Percentiles rank a stretch among this genome's conserved stretches.
Conservation (phyloP, 257 asterid genomes). For the Lithospermum erythrorhizon region DNA sequence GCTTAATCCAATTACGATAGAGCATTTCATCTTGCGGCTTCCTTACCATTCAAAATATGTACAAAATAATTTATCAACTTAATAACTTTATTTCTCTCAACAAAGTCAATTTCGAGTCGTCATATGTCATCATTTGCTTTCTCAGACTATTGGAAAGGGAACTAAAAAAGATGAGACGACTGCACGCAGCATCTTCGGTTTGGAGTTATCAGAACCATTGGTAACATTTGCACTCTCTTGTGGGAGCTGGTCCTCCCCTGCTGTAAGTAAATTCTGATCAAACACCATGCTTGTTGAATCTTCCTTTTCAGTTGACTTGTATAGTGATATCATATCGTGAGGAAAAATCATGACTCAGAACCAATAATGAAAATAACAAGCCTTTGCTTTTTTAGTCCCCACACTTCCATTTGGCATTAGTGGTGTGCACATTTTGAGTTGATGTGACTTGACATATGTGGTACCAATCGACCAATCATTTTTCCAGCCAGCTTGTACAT, state of each 20-base stretch:
- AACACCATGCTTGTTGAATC: no score
- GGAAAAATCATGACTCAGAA: not conserved
- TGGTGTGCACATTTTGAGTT: no score
- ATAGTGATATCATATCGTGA: not conserved
- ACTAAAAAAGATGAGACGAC: slow-evolving; percentile 42
- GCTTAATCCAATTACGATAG: slow-evolving; percentile 60
- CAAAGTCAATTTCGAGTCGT: not conserved
- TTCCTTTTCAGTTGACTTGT: not conserved
- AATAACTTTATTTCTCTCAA: not conserved
- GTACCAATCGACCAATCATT: no score
- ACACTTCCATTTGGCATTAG: not conserved
- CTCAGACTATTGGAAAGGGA: slow-evolving; percentile 52
- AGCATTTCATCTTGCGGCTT: slow-evolving; percentile 66
- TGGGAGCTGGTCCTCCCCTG: slow-evolving; percentile 97
- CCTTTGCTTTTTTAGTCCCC: not conserved
- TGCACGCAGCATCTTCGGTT: slow-evolving; percentile 39
- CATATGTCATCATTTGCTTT: slow-evolving; percentile 2
- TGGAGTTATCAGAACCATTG: slow-evolving; percentile 71
- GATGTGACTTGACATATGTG: no score
- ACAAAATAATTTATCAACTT: slow-evolving; percentile 9
- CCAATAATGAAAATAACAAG: not conserved
- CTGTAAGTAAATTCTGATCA: slow-evolving; percentile 37
- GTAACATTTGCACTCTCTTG: slow-evolving; percentile 93
- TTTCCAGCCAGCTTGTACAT: no score
- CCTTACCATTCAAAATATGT: slow-evolving; percentile 74